These are phyloP conservation scores for Acanthamoeba polyphaga DNA, from an alignment of 208 protist species.

Conservation along the genomic window DNA sequence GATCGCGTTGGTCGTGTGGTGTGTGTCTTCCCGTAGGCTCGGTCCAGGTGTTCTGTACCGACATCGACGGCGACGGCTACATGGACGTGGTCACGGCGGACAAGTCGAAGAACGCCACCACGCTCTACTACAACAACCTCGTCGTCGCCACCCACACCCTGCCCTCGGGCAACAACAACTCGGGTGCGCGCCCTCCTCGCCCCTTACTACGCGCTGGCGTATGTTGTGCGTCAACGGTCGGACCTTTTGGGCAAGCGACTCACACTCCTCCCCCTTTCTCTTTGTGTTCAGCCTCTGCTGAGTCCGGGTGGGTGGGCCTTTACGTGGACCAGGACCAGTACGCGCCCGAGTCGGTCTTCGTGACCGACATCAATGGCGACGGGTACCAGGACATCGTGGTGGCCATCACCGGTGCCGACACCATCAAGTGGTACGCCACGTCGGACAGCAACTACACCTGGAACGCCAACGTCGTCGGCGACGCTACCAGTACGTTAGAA, in stretches of 20 bases:
- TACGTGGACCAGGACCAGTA: neutral
- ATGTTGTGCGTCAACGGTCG: neutral
- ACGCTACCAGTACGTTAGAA: neutral
- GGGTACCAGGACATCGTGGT: constrained; percentile 12
- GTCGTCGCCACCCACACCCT: neutral
- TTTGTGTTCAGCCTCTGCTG: neutral
- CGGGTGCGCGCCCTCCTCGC: neutral
- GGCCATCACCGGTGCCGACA: neutral
- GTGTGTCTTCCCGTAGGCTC: neutral
- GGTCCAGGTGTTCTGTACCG: constrained; percentile 1
- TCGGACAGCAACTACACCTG: neutral
- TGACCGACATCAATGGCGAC: neutral
- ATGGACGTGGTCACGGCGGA: neutral
- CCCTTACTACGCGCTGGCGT: neutral
- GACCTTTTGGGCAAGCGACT: neutral
- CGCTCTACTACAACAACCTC: constrained; percentile 34
- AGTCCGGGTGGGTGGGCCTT: constrained; percentile 3
- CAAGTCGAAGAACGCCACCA: neutral
- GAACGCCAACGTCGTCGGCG: neutral
- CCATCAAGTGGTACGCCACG: neutral
- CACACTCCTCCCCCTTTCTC: neutral
- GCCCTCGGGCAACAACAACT: constrained; percentile 36
- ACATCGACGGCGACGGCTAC: neutral
- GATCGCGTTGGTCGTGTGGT: neutral
- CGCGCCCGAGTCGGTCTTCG: neutral